Evolutionary conservation across 805 yeast genomes (phyloP).

Genomic region (Komagataella mondaviorum): DNA sequence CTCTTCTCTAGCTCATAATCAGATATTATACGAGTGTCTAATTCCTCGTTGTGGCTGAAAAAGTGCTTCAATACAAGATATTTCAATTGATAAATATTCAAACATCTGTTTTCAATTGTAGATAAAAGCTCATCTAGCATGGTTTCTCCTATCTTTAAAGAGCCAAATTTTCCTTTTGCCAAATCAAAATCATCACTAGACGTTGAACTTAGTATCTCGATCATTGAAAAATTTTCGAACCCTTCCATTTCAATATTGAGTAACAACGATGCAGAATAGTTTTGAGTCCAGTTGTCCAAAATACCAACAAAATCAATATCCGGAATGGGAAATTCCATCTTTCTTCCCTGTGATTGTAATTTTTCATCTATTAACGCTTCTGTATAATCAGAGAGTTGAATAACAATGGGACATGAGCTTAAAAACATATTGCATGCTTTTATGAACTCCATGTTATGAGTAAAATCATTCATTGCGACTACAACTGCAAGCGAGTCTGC

Average conservation of each 20-base stretch:
- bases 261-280: constrained; percentile 4
- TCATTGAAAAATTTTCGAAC: constrained; percentile 12
- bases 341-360: neutral
- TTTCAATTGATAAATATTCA: constrained; percentile 17
- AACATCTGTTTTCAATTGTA: constrained; percentile 6
- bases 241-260: constrained; percentile 3
- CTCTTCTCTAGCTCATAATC: constrained; percentile 9
- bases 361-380: neutral
- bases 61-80: constrained; percentile 12
- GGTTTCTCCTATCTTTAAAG: constrained; percentile 7
- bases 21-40: constrained; percentile 12
- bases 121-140: constrained; percentile 7
- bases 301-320: constrained; percentile 12
- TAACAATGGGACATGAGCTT: neutral
- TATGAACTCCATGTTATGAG: neutral
- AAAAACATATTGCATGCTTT: neutral
- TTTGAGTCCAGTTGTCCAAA: constrained; percentile 18
- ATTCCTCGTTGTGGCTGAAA: constrained; percentile 4
- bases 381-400: neutral
- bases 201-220: constrained; percentile 16
- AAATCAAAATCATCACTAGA: constrained; percentile 5
- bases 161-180: constrained; percentile 7
- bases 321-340: neutral
- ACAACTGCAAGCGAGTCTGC: neutral
- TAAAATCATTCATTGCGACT: neutral